Conservation (phyloP, 1,284 basidiomycete species). For the Afroboletus lepidellus region DNA sequence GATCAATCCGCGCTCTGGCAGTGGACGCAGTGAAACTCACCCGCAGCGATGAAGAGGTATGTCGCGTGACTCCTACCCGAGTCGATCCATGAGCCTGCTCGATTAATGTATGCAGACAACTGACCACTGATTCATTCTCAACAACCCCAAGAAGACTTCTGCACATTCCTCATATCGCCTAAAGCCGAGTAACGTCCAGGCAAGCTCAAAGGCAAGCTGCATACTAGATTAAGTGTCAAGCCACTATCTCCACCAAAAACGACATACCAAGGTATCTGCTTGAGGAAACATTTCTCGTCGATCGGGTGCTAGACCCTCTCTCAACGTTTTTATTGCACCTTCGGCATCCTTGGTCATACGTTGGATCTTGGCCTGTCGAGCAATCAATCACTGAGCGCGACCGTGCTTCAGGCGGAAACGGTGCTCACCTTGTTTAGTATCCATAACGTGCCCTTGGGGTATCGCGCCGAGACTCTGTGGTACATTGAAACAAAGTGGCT, state of each 20-base stretch:
- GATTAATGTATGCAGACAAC: slow-evolving; percentile 15
- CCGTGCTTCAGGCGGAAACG: background rate
- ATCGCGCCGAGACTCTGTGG: slow-evolving; percentile 49
- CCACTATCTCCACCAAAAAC: background rate
- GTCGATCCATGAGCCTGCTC: background rate
- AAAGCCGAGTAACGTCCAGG: slow-evolving; percentile 69
- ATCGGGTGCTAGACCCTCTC: slow-evolving; percentile 54
- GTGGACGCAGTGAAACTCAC: slow-evolving; percentile 29
- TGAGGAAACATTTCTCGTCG: slow-evolving; percentile 57
- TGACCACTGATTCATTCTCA: slow-evolving; percentile 67
- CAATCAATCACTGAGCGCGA: background rate
- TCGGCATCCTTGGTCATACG: slow-evolving; percentile 66
- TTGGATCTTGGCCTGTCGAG: slow-evolving; percentile 65
- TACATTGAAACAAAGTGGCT: background rate
- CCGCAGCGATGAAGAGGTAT: slow-evolving; percentile 72
- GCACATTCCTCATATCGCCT: slow-evolving; percentile 66
- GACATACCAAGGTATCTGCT: slow-evolving; percentile 62
- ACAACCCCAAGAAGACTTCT: slow-evolving; percentile 61
- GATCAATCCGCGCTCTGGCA: slow-evolving; percentile 2
- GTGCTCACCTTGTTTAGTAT: slow-evolving; percentile 61
- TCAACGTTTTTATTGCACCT: slow-evolving; percentile 61
- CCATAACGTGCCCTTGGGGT: slow-evolving; percentile 72
- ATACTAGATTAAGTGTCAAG: background rate
- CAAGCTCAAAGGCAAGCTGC: slow-evolving; percentile 73
- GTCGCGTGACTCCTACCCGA: slow-evolving; percentile 66